Percentiles rank a stretch among this genome's conserved stretches.
These are phyloP conservation scores for Clausena lansium DNA, from an alignment of 345 rosid species.

Conservation along the genomic window DNA sequence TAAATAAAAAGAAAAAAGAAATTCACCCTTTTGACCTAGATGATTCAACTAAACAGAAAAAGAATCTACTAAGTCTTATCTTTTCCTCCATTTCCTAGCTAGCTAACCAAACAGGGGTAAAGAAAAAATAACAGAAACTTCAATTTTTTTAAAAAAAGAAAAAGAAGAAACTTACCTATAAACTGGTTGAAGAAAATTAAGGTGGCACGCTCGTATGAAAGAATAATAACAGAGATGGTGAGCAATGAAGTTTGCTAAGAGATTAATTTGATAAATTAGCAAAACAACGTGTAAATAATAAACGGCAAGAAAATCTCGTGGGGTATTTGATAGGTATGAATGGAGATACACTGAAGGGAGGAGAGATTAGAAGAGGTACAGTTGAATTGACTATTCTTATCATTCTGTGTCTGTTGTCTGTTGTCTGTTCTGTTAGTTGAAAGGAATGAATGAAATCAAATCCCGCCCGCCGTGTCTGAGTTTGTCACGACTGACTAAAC, in stretches of 20 bases:
- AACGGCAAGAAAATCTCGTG: conserved; percentile 20
- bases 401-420: neutral
- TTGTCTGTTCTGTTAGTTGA: no score
- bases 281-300: conserved; percentile 7
- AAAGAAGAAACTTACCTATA: neutral
- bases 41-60: neutral
- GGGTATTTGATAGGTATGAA: conserved; percentile 15
- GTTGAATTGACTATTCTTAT: conserved; percentile 21
- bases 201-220: neutral
- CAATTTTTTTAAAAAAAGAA: neutral
- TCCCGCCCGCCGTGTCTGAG: conserved; percentile 32
- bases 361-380: neutral
- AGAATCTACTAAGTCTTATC: neutral
- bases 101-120: neutral
- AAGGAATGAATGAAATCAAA: conserved; percentile 12
- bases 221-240: neutral
- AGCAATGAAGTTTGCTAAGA: neutral
- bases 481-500: conserved; percentile 15
- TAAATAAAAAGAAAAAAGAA: neutral
- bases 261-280: neutral
- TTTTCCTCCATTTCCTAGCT: neutral
- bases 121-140: no score
- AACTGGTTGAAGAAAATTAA: neutral
- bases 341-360: neutral
- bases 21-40: neutral